Percentiles rank a stretch among this genome's conserved stretches.
phyloP scores from a whole-genome alignment of 2,329 filamentous ascomycete species.

The Microcyclosporella mali region DNA sequence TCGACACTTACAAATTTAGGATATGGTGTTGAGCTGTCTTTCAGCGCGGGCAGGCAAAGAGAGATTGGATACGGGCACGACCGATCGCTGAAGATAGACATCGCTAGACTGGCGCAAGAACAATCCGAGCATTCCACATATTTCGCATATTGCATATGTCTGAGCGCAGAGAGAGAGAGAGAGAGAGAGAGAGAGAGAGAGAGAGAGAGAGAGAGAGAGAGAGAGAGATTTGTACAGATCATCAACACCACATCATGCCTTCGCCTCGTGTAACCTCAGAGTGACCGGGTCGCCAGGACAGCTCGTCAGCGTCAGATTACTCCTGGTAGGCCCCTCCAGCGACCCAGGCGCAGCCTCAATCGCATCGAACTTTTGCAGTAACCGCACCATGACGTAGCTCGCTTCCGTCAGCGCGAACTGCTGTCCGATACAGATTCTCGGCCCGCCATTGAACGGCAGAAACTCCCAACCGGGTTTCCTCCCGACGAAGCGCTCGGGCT shows the following conservation, averaged over 20 bases:
- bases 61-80: too few species aligned
- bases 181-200: background rate
- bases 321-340: constrained; percentile 17
- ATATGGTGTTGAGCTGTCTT: too few species aligned
- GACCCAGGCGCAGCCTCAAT: constrained; percentile 21
- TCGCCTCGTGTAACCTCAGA: constrained; percentile 22
- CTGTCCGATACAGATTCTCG: constrained; percentile 77
- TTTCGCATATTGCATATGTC: background rate
- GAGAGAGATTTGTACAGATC: too few species aligned
- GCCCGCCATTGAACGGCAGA: constrained; percentile 39
- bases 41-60: too few species aligned
- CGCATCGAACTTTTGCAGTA: constrained; percentile 29
- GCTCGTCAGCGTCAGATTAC: constrained; percentile 27
- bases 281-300: constrained; percentile 23
- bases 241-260: constrained; percentile 1
- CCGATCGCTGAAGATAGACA: too few species aligned
- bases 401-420: constrained; percentile 56
- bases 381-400: constrained; percentile 25
- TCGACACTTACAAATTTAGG: too few species aligned
- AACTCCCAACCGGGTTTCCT: constrained; percentile 30
- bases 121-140: too few species aligned
- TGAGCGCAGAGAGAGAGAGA: background rate
- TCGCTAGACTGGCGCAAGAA: too few species aligned
- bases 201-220: background rate
- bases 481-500: constrained; percentile 32